phyloP scores from a whole-genome alignment of 1,284 basidiomycete species.

The Moesziomyces parantarcticus region DNA sequence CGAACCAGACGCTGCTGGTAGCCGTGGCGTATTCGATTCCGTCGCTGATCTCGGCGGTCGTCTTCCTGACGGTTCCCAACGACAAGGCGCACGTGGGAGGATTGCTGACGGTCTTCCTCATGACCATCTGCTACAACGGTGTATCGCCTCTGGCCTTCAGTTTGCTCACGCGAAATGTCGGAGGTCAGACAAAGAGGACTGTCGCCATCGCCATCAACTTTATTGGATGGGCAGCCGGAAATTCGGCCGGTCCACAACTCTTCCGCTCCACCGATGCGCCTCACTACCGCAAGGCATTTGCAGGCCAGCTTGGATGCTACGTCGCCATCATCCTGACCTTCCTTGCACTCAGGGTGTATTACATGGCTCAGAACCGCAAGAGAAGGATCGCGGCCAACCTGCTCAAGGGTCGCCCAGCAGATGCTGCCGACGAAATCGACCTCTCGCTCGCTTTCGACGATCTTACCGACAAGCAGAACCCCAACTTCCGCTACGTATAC shows the following conservation, averaged over 20 bases:
- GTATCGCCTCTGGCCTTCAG: slow-evolving; percentile 44
- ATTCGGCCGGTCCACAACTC: slow-evolving; percentile 56
- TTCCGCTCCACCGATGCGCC: slow-evolving; percentile 51
- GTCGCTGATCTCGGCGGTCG: slow-evolving; percentile 58
- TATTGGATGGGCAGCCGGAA: slow-evolving; percentile 57
- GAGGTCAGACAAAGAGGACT: slow-evolving; percentile 53
- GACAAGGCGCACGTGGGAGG: slow-evolving; percentile 33
- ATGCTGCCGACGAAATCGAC: slow-evolving; percentile 37
- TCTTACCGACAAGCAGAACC: slow-evolving; percentile 42
- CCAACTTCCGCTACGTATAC: slow-evolving; percentile 46
- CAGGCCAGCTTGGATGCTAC: slow-evolving; percentile 72
- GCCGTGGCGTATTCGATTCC: slow-evolving; percentile 49
- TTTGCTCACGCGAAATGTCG: slow-evolving; percentile 71
- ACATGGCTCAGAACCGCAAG: slow-evolving; percentile 71
- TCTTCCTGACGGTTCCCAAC: slow-evolving; percentile 46
- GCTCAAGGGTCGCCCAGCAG: slow-evolving; percentile 26
- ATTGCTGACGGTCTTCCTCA: slow-evolving; percentile 40
- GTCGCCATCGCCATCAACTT: slow-evolving; percentile 45
- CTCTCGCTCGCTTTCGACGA: slow-evolving; percentile 34
- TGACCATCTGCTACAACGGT: slow-evolving; percentile 41
- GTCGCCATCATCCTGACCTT: slow-evolving; percentile 70
- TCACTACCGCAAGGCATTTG: slow-evolving; percentile 70
- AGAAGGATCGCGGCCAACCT: slow-evolving; percentile 36
- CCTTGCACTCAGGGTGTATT: slow-evolving; percentile 70
- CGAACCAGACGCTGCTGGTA: slow-evolving; percentile 62